A percentile compares a stretch with the other conserved stretches of the same genome.
phyloP scores from a whole-genome alignment of 2,329 filamentous ascomycete species.

The Thielaviopsis cerberus region DNA sequence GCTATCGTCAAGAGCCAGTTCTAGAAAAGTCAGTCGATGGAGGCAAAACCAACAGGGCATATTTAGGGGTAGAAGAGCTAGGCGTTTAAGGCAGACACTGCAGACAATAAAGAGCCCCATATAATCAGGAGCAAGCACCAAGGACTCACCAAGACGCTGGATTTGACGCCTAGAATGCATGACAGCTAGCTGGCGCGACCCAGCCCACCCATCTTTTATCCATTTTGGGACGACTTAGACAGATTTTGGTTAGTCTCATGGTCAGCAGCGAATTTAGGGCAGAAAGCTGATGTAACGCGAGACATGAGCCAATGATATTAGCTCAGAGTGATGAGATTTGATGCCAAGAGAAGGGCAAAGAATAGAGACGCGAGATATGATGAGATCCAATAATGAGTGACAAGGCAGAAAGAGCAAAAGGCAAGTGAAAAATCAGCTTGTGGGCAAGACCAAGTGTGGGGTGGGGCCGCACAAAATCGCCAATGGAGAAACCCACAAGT shows the following conservation, averaged over 20 bases:
- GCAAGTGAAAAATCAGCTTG: too few species aligned
- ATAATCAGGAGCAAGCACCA: too few species aligned
- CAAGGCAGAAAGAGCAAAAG: background rate
- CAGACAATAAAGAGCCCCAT: too few species aligned
- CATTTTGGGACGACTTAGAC: background rate
- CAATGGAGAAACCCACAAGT: too few species aligned
- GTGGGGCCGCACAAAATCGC: too few species aligned
- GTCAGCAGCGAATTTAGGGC: too few species aligned
- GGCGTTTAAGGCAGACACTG: too few species aligned
- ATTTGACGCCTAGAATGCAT: background rate
- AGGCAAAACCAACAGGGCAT: background rate
- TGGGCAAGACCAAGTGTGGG: too few species aligned
- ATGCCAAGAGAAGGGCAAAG: background rate
- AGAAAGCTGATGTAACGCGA: background rate
- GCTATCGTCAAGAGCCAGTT: background rate
- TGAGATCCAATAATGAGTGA: background rate
- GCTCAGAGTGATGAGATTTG: background rate
- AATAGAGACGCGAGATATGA: background rate
- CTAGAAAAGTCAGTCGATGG: background rate
- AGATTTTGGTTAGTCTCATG: background rate
- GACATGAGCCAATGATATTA: background rate
- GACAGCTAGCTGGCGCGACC: background rate
- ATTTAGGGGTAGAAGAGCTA: background rate
- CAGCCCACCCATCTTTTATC: background rate
- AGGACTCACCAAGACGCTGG: background rate